A percentile compares a stretch with the other conserved stretches of the same genome.
phyloP scores from a whole-genome alignment of 768 basidiomycete genomes.

The Obba rivulosa region DNA sequence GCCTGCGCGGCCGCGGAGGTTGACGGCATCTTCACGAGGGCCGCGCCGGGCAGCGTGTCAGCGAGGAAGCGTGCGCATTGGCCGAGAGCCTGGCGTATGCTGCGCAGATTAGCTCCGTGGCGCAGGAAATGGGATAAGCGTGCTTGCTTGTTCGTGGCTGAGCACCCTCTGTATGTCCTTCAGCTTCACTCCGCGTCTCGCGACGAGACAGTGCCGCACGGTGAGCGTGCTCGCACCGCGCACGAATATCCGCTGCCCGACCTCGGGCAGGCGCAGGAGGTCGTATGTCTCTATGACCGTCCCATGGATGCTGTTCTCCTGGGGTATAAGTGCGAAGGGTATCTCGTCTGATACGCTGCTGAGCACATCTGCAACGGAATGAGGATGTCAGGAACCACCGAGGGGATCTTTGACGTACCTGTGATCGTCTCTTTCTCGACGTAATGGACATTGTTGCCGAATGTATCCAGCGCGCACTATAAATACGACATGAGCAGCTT shows the following conservation, averaged over 20 bases:
- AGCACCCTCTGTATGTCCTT: conserved; percentile 52
- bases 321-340: conserved; percentile 64
- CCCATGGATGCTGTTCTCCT: conserved; percentile 77
- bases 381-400: not conserved
- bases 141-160: conserved; percentile 75
- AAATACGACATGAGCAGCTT: conserved; percentile 7
- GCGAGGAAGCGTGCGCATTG: conserved; percentile 67
- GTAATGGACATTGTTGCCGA: conserved; percentile 42
- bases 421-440: conserved; percentile 34
- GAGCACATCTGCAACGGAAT: conserved; percentile 50
- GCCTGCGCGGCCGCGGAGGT: conserved; percentile 65
- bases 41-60: conserved; percentile 45
- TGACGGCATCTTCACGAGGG: conserved; percentile 54
- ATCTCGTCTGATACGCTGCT: conserved; percentile 38
- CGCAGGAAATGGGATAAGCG: not conserved
- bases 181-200: conserved; percentile 50
- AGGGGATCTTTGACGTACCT: conserved; percentile 13
- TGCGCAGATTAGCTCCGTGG: not conserved
- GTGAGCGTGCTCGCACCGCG: conserved; percentile 54
- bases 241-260: conserved; percentile 43
- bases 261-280: conserved; percentile 37
- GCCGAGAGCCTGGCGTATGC: conserved; percentile 55
- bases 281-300: conserved; percentile 74
- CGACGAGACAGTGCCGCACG: conserved; percentile 67
- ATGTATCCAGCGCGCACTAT: conserved; percentile 44